These are phyloP conservation scores for Penicillium subrubescens DNA, from an alignment of 495 filamentous ascomycete genomes.

Conservation along the genomic window DNA sequence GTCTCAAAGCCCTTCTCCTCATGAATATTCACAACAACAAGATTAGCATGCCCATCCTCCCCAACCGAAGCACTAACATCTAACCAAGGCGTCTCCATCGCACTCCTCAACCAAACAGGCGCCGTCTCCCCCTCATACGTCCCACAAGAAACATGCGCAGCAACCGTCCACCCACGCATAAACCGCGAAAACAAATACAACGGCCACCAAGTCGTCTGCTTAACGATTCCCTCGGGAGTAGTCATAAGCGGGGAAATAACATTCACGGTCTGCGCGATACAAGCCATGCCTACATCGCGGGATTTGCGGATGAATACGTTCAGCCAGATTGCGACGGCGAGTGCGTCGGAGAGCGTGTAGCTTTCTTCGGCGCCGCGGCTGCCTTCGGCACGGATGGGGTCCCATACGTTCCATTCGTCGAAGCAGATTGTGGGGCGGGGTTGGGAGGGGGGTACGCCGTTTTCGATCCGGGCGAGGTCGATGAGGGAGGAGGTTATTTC, in stretches of 20 bases:
- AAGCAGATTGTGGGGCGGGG: constrained; percentile 72
- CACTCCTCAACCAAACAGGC: constrained; percentile 64
- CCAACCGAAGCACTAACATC: constrained; percentile 68
- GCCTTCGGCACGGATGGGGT: constrained; percentile 69
- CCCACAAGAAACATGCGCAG: constrained; percentile 57
- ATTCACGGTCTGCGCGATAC: constrained; percentile 78
- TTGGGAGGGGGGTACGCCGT: constrained; percentile 55
- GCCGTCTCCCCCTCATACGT: constrained; percentile 65
- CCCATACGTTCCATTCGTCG: constrained; percentile 89
- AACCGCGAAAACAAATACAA: constrained; percentile 69
- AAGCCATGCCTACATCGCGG: constrained; percentile 73
- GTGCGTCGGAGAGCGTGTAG: constrained; percentile 76
- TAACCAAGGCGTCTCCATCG: constrained; percentile 68
- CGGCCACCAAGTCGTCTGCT: constrained; percentile 81
- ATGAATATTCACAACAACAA: constrained; percentile 71
- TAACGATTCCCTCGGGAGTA: constrained; percentile 58
- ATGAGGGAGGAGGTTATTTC: constrained; percentile 67
- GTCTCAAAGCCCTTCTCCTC: constrained; percentile 59
- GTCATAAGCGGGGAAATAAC: constrained; percentile 81
- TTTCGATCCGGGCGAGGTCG: constrained; percentile 74
- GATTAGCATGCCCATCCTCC: constrained; percentile 61
- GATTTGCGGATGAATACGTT: constrained; percentile 82
- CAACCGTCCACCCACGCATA: constrained; percentile 72
- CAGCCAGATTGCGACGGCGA: constrained; percentile 72
- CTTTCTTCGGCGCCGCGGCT: constrained; percentile 67